phyloP scores from a whole-genome alignment of 176 grass and related monocot species.

The Typha latifolia region DNA sequence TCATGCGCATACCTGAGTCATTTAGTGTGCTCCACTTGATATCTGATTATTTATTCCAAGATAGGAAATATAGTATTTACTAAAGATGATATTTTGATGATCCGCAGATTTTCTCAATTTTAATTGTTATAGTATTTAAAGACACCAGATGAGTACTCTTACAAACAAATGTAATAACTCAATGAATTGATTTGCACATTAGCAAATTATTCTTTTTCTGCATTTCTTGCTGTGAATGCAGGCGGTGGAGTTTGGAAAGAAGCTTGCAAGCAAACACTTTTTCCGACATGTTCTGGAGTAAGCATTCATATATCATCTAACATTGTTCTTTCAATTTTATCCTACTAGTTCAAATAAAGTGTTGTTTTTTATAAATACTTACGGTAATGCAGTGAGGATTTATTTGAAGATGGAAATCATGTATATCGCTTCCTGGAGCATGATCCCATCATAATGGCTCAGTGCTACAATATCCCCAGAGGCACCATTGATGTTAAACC shows the following conservation, averaged over 20 bases:
- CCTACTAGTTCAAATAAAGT: slow-evolving; percentile 1
- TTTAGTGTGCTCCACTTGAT: too few species aligned
- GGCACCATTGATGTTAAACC: slow-evolving; percentile 67
- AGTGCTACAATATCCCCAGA: slow-evolving; percentile 87
- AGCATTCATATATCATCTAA: slow-evolving; percentile 18
- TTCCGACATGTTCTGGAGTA: slow-evolving; percentile 80
- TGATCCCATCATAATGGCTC: slow-evolving; percentile 64
- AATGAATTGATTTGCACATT: too few species aligned
- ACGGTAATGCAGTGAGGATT: slow-evolving; percentile 56
- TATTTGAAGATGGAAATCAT: slow-evolving; percentile 90
- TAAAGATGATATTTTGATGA: too few species aligned
- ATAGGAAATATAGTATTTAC: too few species aligned
- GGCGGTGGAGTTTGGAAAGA: slow-evolving; percentile 90
- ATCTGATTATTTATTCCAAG: too few species aligned
- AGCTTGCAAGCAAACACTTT: slow-evolving; percentile 74
- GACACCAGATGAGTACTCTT: too few species aligned
- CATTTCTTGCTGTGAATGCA: not conserved
- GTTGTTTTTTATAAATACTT: slow-evolving; percentile 13
- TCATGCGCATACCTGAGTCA: too few species aligned
- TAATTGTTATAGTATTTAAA: too few species aligned
- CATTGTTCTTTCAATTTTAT: not conserved
- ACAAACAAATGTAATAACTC: too few species aligned
- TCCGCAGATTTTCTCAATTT: too few species aligned
- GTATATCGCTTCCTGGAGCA: slow-evolving; percentile 84
- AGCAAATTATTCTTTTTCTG: slow-evolving; percentile 6